These are phyloP conservation scores for Cystobasidium pallidum DNA, from an alignment of 1,284 basidiomycete genomes.

Conservation along the genomic window DNA sequence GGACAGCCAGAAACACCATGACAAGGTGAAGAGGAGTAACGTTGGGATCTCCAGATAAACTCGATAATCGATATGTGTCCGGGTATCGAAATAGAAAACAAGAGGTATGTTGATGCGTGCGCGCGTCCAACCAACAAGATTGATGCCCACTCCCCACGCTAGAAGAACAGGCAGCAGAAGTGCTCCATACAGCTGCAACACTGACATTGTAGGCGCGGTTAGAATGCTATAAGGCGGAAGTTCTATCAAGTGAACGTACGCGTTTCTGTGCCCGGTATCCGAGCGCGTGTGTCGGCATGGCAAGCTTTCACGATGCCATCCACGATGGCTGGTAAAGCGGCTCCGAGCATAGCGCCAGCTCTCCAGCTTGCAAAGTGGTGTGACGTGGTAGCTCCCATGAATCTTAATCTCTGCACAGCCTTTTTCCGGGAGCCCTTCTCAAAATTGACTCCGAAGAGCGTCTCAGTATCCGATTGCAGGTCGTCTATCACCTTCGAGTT, in stretches of 20 bases:
- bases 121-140: conserved; percentile 76
- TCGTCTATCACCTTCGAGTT: conserved; percentile 45
- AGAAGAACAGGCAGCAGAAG: conserved; percentile 76
- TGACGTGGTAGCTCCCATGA: conserved; percentile 61
- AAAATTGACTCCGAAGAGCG: conserved; percentile 53
- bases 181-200: conserved; percentile 73
- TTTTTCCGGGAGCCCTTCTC: conserved; percentile 80
- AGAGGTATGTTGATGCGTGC: conserved; percentile 86
- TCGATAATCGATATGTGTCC: conserved; percentile 74
- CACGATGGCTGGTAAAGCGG: conserved; percentile 70
- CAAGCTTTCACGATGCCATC: conserved; percentile 71
- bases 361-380: conserved; percentile 69
- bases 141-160: conserved; percentile 72
- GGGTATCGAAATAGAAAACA: conserved; percentile 82
- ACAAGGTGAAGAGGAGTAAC: conserved; percentile 67
- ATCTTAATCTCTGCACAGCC: conserved; percentile 71
- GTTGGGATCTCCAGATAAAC: conserved; percentile 83
- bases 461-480: conserved; percentile 42
- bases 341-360: conserved; percentile 73
- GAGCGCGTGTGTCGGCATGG: conserved; percentile 63
- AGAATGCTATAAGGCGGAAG: conserved; percentile 63
- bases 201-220: conserved; percentile 39
- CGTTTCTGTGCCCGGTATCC: conserved; percentile 60
- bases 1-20: conserved; percentile 82
- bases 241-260: conserved; percentile 1